These are phyloP conservation scores for Ehretia macrophylla DNA, from an alignment of 257 asterid species.

Conservation along the genomic window DNA sequence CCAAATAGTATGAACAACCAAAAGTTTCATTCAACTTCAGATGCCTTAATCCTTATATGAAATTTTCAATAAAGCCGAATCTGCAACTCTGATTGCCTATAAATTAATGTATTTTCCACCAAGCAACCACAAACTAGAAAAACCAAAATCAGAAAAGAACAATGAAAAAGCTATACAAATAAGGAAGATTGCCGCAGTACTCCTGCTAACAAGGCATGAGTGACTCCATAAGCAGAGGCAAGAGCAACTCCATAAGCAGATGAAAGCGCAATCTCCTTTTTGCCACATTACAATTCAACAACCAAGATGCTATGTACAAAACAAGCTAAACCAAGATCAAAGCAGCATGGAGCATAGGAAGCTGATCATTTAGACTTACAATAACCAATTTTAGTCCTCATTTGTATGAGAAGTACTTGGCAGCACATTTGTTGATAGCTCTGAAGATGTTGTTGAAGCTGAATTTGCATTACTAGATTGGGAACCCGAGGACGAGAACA, in stretches of 20 bases:
- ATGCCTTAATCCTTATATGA: too few relatives aligned
- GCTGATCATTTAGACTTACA: slow-evolving; percentile 1
- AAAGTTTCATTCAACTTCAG: too few relatives aligned
- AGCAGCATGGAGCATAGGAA: neutral
- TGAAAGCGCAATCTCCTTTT: neutral
- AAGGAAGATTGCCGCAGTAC: neutral
- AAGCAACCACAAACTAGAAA: neutral
- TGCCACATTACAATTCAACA: neutral
- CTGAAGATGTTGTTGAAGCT: slow-evolving; percentile 17
- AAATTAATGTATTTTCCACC: neutral
- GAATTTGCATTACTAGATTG: slow-evolving; percentile 34
- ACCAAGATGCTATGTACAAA: neutral
- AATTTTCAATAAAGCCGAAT: too few relatives aligned
- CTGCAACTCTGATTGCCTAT: neutral
- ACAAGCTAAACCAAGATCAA: too few relatives aligned
- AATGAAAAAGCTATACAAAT: neutral
- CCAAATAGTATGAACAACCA: too few relatives aligned
- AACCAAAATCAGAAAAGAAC: neutral
- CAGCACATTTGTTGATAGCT: slow-evolving; percentile 23
- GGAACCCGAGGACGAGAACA: slow-evolving; percentile 49
- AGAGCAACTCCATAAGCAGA: neutral
- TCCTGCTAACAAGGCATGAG: too few relatives aligned
- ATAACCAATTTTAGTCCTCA: slow-evolving; percentile 26
- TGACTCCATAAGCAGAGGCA: neutral
- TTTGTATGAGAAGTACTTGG: slow-evolving; percentile 32